A percentile compares a stretch with the other conserved stretches of the same genome.
Conservation (phyloP, 345 rosid genomes). For the Cardamine resedifolia region DNA sequence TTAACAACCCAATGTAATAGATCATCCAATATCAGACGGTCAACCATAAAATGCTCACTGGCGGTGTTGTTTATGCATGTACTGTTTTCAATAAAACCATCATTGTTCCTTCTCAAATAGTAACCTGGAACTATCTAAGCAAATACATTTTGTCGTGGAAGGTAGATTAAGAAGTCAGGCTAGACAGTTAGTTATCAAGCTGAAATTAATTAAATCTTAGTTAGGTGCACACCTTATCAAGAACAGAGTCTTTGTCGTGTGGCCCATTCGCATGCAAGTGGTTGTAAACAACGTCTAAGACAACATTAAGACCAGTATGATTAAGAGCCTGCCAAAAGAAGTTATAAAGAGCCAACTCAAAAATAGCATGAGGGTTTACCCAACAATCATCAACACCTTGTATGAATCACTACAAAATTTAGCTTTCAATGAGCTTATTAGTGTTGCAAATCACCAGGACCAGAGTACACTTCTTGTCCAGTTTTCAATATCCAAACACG, state of each 20-base stretch:
- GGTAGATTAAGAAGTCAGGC: conserved; percentile 5
- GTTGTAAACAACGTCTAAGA: conserved; percentile 93
- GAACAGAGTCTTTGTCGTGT: conserved; percentile 70
- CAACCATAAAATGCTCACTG: conserved; percentile 96
- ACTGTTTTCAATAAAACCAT: conserved; percentile 84
- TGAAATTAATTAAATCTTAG: conserved; percentile 1
- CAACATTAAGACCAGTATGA: conserved; percentile 62
- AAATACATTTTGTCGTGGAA: conserved; percentile 26
- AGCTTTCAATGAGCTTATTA: conserved; percentile 7
- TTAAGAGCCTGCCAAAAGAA: conserved; percentile 62
- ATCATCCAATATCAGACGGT: conserved; percentile 82
- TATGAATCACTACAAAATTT: conserved; percentile 13
- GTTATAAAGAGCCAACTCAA: conserved; percentile 12
- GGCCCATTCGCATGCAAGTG: conserved; percentile 93
- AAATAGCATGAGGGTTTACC: conserved; percentile 3
- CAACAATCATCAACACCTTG: conserved; percentile 14
- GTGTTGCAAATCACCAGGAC: conserved; percentile 9
- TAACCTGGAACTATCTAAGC: conserved; percentile 95
- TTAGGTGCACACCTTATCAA: conserved; percentile 66
- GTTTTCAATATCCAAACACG: conserved; percentile 3
- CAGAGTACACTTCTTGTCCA: neutral
- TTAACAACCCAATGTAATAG: conserved; percentile 77
- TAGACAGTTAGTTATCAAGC: conserved; percentile 5
- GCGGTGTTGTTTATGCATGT: conserved; percentile 94
- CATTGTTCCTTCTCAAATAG: conserved; percentile 81